Evolutionary conservation across 2,329 filamentous ascomycete species (phyloP), one percentile per base, ranked within the genome.

Genomic region (Aureobasidium sp.): DNA sequence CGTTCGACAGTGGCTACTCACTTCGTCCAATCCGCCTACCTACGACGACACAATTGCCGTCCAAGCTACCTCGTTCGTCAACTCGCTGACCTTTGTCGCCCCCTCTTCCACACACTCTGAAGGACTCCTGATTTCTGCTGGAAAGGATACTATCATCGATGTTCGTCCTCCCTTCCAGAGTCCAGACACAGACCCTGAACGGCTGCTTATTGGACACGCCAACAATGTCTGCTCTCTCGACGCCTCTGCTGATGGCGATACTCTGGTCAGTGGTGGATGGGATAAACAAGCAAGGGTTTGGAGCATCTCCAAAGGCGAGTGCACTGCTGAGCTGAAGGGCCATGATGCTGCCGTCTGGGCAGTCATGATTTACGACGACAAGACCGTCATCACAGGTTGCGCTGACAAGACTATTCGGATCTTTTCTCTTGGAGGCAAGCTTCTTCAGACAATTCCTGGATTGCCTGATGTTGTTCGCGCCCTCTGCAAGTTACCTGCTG

Each of bases 111-210:
- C 84, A 8, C 87, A 86, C 67, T 85, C 90, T 0, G 83, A 94
- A 59, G 94, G 94, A 13, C 82, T 97, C 4, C 82, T 97, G 43
- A 81, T 96, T 8, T 94, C 92, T 0, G 92, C 90, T 66, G 94
- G 94, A 63, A 90, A 93, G 71, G 94, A 97, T 71, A 88, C 90
- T 36, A 89, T 97, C 66, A 93, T 99, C 69, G 93, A 97, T 73
- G 90, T 95, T 53, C 87, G 92, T 70, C 84, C 87, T 65, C 88
- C 90, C 5, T 82, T 80, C 12, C 84, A 87, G 57, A 75, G 81
- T 29, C 79, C 87, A 1, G 82, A 87, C 36, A 88, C 92, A 67
- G 88, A 93, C 75, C 90, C 93, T 9, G 90, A 96, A 67, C 88
- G 90, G 26, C 81, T 97, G 65, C 82, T 99, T 10, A 79, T 96